A percentile compares a stretch with the other conserved stretches of the same genome.
Conservation (phyloP, 1,139 yeast genomes). For the Meyerozyma athensensis region DNA sequence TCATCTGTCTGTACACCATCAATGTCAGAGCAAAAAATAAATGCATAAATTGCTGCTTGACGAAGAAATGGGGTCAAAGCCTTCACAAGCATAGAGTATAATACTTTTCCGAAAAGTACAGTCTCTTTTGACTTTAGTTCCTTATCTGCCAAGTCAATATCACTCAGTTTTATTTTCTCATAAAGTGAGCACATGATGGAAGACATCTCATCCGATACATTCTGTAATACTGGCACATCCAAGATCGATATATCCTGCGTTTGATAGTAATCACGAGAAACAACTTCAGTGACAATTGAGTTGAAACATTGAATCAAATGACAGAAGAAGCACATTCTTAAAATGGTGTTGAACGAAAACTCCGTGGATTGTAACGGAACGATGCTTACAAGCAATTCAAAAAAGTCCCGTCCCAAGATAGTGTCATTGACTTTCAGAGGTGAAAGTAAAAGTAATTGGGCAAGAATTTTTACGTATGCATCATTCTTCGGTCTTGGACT, state of each 20-base stretch:
- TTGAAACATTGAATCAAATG: slow-evolving; percentile 32
- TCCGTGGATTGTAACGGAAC: slow-evolving; percentile 40
- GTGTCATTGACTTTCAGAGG: slow-evolving; percentile 22
- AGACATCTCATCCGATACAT: slow-evolving; percentile 18
- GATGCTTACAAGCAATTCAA: slow-evolving; percentile 46
- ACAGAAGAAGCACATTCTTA: slow-evolving; percentile 38
- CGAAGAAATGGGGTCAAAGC: slow-evolving; percentile 65
- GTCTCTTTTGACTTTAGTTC: slow-evolving; percentile 12
- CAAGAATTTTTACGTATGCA: slow-evolving; percentile 30
- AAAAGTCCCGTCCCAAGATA: slow-evolving; percentile 46
- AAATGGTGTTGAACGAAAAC: slow-evolving; percentile 35
- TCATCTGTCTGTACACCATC: slow-evolving; percentile 27
- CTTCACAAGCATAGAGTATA: slow-evolving; percentile 54
- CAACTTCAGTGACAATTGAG: slow-evolving; percentile 22
- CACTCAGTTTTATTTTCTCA: slow-evolving; percentile 4
- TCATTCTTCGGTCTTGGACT: slow-evolving; percentile 23
- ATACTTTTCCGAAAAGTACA: slow-evolving; percentile 27
- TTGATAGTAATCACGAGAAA: slow-evolving; percentile 20
- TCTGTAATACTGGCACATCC: slow-evolving; percentile 32
- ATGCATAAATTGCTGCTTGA: slow-evolving; percentile 56
- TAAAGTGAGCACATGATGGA: slow-evolving; percentile 5
- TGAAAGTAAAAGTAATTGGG: slow-evolving; percentile 31
- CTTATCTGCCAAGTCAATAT: neutral
- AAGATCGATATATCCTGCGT: slow-evolving; percentile 21
- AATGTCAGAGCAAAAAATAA: slow-evolving; percentile 52